phyloP scores from a whole-genome alignment of 179 eudicot species.

The Nepenthes alata region DNA sequence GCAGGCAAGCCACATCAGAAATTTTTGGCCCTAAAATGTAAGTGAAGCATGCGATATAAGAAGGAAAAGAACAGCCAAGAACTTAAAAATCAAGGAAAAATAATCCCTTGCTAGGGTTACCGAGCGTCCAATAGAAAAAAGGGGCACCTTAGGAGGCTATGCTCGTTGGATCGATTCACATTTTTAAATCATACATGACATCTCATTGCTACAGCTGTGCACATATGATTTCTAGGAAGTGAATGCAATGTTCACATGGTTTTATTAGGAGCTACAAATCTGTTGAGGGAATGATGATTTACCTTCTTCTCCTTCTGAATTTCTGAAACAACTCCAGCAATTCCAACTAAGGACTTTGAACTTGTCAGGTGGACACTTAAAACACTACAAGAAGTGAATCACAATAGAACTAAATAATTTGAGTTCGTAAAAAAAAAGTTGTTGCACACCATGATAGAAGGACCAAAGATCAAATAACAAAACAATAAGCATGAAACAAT shows the following conservation, averaged over 20 bases:
- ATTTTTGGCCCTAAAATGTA: too few species aligned
- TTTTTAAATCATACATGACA: too few species aligned
- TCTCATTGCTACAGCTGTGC: not conserved
- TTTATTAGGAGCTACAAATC: not conserved
- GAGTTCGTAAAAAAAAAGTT: not conserved
- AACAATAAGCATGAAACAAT: too few species aligned
- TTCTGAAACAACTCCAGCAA: conserved; percentile 71
- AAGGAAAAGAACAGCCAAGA: too few species aligned
- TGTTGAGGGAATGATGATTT: not conserved
- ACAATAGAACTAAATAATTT: not conserved
- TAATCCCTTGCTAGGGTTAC: too few species aligned
- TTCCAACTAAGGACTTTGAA: conserved; percentile 90
- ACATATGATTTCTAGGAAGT: not conserved
- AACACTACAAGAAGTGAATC: conserved; percentile 42
- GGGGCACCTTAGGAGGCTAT: too few species aligned
- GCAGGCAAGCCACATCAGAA: too few species aligned
- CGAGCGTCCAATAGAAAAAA: too few species aligned
- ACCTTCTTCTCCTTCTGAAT: conserved; percentile 96
- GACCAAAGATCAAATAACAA: not conserved
- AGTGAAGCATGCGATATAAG: too few species aligned
- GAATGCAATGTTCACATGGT: not conserved
- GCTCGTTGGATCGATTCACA: too few species aligned
- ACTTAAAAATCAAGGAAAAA: too few species aligned
- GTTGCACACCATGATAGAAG: not conserved
- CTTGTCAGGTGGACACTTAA: conserved; percentile 85